phyloP scores from a whole-genome alignment of 306 rosid species.

The Castanospermum australe region DNA sequence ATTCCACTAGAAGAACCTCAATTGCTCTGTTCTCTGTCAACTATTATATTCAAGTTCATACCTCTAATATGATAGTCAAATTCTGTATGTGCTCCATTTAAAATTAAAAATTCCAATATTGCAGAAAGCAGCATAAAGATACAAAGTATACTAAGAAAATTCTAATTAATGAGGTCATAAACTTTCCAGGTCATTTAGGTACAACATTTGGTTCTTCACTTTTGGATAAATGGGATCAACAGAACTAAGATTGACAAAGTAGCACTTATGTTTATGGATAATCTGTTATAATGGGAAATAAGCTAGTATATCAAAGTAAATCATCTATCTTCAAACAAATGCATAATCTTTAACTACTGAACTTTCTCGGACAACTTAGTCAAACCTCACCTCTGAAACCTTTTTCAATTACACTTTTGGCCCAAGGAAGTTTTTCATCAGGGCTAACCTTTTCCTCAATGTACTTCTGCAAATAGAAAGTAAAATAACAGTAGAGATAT shows the following conservation, averaged over 20 bases:
- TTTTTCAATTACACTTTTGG: constrained; percentile 42
- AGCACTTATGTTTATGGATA: background rate
- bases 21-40: background rate
- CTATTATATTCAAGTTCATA: background rate
- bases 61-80: background rate
- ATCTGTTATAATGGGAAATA: background rate
- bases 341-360: background rate
- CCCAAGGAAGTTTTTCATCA: constrained; percentile 60
- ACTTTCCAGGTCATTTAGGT: constrained; percentile 1
- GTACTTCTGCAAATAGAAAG: constrained; percentile 61
- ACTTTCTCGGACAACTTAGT: background rate
- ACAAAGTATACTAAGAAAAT: background rate
- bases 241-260: constrained; percentile 2
- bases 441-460: constrained; percentile 58
- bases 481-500: background rate
- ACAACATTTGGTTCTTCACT: background rate
- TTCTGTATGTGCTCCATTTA: constrained; percentile 1
- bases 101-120: background rate
- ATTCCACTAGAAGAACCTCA: background rate
- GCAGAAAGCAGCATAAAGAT: background rate
- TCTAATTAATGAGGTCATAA: background rate
- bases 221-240: background rate
- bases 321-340: background rate
- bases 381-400: constrained; percentile 70
- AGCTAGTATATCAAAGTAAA: background rate